Conservation (phyloP, 2,329 filamentous ascomycete species). For the Trichoderma sp. region DNA sequence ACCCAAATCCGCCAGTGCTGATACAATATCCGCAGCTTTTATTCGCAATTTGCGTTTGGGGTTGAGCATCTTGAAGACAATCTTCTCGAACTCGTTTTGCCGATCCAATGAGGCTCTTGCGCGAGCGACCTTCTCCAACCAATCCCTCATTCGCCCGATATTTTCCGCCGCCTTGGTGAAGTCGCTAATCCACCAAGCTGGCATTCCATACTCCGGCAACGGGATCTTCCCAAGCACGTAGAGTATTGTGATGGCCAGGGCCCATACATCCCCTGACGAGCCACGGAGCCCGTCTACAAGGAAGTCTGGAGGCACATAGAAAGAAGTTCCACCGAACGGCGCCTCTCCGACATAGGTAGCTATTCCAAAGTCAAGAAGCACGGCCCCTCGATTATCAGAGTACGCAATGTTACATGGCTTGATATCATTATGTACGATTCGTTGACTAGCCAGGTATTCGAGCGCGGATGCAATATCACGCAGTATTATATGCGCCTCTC, state of each 20-base stretch:
- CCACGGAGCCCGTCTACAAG: too few relatives aligned
- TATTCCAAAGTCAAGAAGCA: neutral
- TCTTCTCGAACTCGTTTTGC: too few relatives aligned
- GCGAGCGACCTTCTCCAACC: neutral
- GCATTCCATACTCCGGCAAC: neutral
- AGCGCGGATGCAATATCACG: neutral
- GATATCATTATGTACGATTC: neutral
- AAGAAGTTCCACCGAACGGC: too few relatives aligned
- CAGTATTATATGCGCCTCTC: neutral
- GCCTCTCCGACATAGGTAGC: too few relatives aligned
- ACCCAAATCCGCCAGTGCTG: neutral
- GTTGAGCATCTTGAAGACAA: too few relatives aligned
- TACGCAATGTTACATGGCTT: neutral
- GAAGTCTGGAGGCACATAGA: too few relatives aligned
- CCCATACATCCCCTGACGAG: too few relatives aligned
- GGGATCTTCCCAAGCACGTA: too few relatives aligned
- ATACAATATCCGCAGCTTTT: neutral
- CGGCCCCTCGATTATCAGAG: neutral
- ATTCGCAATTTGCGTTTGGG: neutral
- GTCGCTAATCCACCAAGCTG: neutral
- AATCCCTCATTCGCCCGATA: neutral
- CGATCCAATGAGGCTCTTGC: neutral
- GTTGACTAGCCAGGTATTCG: neutral
- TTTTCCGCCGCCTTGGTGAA: too few relatives aligned
- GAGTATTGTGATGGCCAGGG: too few relatives aligned